Percentiles rank a stretch among this genome's conserved stretches.
phyloP scores from a whole-genome alignment of 139 green algal species.

The Closterium sp. region DNA sequence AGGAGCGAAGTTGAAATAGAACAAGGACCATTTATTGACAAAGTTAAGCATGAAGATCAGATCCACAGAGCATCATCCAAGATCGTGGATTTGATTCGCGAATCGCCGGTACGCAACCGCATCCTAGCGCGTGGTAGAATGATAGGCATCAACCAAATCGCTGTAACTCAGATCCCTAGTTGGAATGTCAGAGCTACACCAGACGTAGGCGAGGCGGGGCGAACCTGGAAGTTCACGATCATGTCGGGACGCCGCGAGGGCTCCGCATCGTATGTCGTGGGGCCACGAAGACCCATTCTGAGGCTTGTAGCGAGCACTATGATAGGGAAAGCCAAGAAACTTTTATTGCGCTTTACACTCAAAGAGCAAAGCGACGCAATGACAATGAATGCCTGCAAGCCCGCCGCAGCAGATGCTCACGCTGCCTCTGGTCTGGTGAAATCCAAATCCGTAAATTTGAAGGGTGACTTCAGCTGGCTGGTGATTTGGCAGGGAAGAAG shows the following conservation, averaged over 20 bases:
- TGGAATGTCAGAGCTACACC: too few species aligned
- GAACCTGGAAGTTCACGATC: conserved; percentile 34
- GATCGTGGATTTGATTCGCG: neutral
- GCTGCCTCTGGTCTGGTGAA: neutral
- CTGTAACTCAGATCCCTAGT: neutral
- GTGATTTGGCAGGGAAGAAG: neutral
- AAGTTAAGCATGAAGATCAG: neutral
- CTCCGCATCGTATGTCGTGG: conserved; percentile 30
- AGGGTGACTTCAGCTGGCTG: neutral
- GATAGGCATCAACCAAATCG: neutral
- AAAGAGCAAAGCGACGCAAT: neutral
- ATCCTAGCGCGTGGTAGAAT: neutral
- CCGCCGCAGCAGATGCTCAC: neutral
- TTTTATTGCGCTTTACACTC: neutral
- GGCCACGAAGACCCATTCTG: conserved; percentile 11
- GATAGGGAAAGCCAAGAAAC: neutral
- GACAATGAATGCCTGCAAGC: neutral
- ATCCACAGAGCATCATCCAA: neutral
- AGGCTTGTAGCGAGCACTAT: neutral
- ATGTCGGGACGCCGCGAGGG: conserved; percentile 25
- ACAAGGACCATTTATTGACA: neutral
- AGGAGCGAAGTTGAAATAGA: neutral
- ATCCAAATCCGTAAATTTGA: neutral
- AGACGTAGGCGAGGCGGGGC: neutral
- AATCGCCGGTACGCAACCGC: neutral